These are phyloP conservation scores for Sinapis alba DNA, from an alignment of 441 rosid genomes.

Conservation along the genomic window DNA sequence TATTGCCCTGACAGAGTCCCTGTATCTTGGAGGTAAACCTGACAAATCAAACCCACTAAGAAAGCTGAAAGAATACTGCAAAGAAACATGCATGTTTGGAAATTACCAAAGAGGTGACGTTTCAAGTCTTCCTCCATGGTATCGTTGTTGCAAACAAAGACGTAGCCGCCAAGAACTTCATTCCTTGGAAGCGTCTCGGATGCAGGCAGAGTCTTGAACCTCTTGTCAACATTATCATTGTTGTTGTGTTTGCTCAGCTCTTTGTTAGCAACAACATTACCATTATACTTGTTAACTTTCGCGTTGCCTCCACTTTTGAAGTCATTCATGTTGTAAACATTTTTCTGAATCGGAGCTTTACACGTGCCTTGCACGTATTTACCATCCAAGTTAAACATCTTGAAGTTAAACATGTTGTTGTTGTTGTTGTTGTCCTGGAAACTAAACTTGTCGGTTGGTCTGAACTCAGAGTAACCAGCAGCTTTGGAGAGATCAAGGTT, in stretches of 20 bases:
- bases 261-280: constrained; percentile 58
- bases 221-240: constrained; percentile 76
- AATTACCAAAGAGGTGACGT: constrained; percentile 87
- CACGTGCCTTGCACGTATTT: constrained; percentile 53
- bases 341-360: constrained; percentile 56
- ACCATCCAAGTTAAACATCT: constrained; percentile 74
- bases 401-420: constrained; percentile 52
- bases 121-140: constrained; percentile 98
- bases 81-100: neutral
- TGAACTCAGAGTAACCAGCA: constrained; percentile 49
- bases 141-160: constrained; percentile 97
- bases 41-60: neutral
- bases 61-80: neutral
- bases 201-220: constrained; percentile 95
- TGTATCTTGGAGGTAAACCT: constrained; percentile 97
- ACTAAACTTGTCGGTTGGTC: constrained; percentile 65
- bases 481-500: constrained; percentile 84
- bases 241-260: constrained; percentile 58
- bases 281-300: constrained; percentile 63
- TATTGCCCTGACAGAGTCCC: constrained; percentile 98
- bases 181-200: constrained; percentile 91
- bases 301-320: constrained; percentile 49
- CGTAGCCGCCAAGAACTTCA: constrained; percentile 98
- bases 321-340: constrained; percentile 63
- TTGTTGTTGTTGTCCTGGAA: constrained; percentile 69